Base-by-base conservation (phyloP, 805 yeast genomes). In the Candida xyloterini region DNA sequence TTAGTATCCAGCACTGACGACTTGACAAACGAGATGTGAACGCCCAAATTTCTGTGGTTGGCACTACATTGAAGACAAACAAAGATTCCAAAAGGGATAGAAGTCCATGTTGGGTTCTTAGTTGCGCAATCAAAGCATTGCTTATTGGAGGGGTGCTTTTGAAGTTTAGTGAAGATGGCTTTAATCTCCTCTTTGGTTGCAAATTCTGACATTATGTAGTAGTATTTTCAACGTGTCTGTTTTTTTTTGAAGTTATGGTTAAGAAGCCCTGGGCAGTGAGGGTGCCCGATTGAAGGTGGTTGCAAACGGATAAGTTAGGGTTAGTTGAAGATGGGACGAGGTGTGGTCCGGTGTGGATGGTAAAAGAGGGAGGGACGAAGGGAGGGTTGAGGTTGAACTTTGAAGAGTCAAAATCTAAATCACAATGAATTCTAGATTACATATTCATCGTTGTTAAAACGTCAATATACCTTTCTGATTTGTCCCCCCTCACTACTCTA, bases 91-190 rank as follows among this genome's bases (percentile, higher is more conserved):
- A 87, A 91, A 10, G 98, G 96, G 40, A 91, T 89, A 10, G 98
- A 91, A 3, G 99, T 87, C 99, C 99, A 93, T 0, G 98, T 88
- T 26, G 99, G 98, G 62, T 90, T 90, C 59, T 85, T 88, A 53
- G 90, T 85, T 38, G 84, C 76, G 65, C 99, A 93, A 61, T 93
- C 99, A 66, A 93, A 91, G 66, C 99, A 93, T 38, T 62, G 63
- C 56, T 82, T 82, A 70, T 90, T 90, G 33, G 88, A 84, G 18
- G 79, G 79, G 47, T 74, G 70, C 62, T 81, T 68, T 53, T 77
- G 75, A 51, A 86, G 68, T 59, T 75, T 71, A 36, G 70, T 68
- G 56, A 87, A 87, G 48, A 87, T 76, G 35, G 71, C 71, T 33
- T 73, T 73, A 38, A 82, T 81, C 53, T 83, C 84, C 51, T 82